Conservation (phyloP, 768 basidiomycete genomes). For the Punctularia strigosozonata region DNA sequence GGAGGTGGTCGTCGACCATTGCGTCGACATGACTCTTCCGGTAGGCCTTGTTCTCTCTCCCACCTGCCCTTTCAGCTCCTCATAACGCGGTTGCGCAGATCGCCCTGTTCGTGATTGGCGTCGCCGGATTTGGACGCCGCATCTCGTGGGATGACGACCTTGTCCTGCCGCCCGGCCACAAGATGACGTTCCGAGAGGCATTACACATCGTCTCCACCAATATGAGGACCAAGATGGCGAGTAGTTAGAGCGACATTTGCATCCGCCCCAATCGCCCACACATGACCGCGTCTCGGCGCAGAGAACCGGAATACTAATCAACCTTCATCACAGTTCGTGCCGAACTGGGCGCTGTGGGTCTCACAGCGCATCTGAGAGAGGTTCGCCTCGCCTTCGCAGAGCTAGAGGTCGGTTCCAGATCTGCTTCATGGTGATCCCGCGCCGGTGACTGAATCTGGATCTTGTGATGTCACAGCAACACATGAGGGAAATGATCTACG, state of each 20-base stretch:
- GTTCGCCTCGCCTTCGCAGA: conserved; percentile 29
- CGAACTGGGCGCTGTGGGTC: too few species aligned
- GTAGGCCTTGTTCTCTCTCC: conserved; percentile 19
- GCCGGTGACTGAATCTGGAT: too few species aligned
- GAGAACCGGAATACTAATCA: too few species aligned
- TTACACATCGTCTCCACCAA: too few species aligned
- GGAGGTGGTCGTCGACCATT: conserved; percentile 30
- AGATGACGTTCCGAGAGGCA: too few species aligned
- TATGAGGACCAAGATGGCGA: too few species aligned
- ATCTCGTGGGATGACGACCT: conserved; percentile 38
- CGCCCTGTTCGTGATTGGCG: conserved; percentile 42
- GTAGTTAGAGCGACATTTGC: conserved; percentile 23
- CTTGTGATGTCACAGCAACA: conserved; percentile 15
- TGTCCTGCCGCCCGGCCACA: conserved; percentile 28
- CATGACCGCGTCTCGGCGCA: conserved; percentile 24
- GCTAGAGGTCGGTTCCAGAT: conserved; percentile 20
- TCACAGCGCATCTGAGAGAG: conserved; percentile 17
- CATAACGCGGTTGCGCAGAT: conserved; percentile 25
- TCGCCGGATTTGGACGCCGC: conserved; percentile 42
- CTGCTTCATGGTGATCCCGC: not conserved
- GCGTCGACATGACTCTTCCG: conserved; percentile 40
- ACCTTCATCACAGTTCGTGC: too few species aligned
- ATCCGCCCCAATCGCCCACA: conserved; percentile 27
- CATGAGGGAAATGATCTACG: conserved; percentile 16
- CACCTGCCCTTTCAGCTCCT: not conserved